These are phyloP conservation scores for Rosa persica DNA, from an alignment of 306 rosid species.

Conservation along the genomic window DNA sequence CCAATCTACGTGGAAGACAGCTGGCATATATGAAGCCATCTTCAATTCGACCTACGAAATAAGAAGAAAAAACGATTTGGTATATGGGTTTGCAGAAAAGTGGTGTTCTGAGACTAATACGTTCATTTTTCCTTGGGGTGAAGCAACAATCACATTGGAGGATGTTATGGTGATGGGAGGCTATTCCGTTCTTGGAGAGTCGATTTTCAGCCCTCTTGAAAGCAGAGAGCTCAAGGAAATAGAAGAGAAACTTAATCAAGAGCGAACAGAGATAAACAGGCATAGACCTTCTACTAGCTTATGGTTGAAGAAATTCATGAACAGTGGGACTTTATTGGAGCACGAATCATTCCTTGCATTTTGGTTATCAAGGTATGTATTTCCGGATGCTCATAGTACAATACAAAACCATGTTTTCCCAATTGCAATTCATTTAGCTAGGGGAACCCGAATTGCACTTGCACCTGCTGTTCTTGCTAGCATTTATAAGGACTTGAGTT, in stretches of 20 bases:
- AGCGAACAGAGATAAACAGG: too few species aligned
- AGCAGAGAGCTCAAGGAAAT: not conserved
- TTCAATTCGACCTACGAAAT: constrained; percentile 16
- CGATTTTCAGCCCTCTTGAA: not conserved
- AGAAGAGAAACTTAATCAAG: not conserved
- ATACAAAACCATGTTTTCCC: too few species aligned
- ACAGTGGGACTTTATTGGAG: too few species aligned
- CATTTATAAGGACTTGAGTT: too few species aligned
- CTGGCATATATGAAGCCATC: constrained; percentile 47
- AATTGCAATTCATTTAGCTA: too few species aligned
- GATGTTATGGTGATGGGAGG: constrained; percentile 29
- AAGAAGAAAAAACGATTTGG: constrained; percentile 5
- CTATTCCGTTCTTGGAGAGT: not conserved
- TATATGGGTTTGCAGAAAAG: constrained; percentile 33
- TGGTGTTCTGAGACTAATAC: constrained; percentile 42
- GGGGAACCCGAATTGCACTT: too few species aligned
- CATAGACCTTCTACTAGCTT: too few species aligned
- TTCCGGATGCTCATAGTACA: too few species aligned
- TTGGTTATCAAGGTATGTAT: too few species aligned
- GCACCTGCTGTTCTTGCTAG: too few species aligned
- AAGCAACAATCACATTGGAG: constrained; percentile 51
- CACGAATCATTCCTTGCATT: too few species aligned
- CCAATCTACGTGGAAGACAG: constrained; percentile 44
- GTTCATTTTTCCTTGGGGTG: constrained; percentile 48
- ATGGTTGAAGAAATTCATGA: too few species aligned